Percentiles rank a stretch among this genome's conserved stretches.
phyloP scores from a whole-genome alignment of 108 stramenopile genomes.

The Tribonema minus region DNA sequence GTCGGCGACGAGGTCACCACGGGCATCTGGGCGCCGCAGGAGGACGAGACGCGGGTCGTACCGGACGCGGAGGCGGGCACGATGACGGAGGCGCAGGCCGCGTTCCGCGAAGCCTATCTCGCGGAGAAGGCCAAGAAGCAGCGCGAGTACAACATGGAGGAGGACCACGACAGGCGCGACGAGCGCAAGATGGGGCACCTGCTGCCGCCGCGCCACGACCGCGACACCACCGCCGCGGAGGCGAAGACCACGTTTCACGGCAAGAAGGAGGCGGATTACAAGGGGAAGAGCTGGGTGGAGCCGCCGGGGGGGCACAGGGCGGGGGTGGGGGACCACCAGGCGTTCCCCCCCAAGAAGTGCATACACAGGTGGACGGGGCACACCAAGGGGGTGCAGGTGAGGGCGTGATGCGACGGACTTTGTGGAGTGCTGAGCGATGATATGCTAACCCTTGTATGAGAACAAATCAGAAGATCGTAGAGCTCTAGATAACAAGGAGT shows the following conservation, averaged over 20 bases:
- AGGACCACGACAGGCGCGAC: slow-evolving; percentile 63
- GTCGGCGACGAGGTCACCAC: slow-evolving; percentile 41
- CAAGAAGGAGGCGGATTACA: slow-evolving; percentile 76
- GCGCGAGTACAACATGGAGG: slow-evolving; percentile 54
- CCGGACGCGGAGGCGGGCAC: slow-evolving; percentile 44
- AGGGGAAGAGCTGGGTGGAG: slow-evolving; percentile 83
- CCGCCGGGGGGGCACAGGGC: slow-evolving; percentile 72
- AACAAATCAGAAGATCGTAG: no score
- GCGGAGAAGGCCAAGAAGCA: slow-evolving; percentile 40
- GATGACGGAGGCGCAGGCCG: slow-evolving; percentile 34
- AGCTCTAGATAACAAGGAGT: no score
- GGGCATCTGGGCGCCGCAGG: slow-evolving; percentile 36
- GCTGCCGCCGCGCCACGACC: slow-evolving; percentile 78
- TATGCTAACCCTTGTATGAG: no score
- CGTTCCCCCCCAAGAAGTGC: slow-evolving; percentile 91
- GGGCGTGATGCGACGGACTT: no score
- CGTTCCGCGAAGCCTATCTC: slow-evolving; percentile 31
- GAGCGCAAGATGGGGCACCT: slow-evolving; percentile 90
- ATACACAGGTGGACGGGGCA: slow-evolving; percentile 82
- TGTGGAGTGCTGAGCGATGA: no score
- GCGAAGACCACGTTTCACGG: slow-evolving; percentile 80
- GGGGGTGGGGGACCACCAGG: slow-evolving; percentile 70
- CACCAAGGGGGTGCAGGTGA: slow-evolving; percentile 74
- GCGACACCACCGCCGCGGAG: slow-evolving; percentile 59
- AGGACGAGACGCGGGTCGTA: background rate